These are phyloP conservation scores for Penicillium olsonii DNA, from an alignment of 2,329 filamentous ascomycete genomes.

Conservation along the genomic window DNA sequence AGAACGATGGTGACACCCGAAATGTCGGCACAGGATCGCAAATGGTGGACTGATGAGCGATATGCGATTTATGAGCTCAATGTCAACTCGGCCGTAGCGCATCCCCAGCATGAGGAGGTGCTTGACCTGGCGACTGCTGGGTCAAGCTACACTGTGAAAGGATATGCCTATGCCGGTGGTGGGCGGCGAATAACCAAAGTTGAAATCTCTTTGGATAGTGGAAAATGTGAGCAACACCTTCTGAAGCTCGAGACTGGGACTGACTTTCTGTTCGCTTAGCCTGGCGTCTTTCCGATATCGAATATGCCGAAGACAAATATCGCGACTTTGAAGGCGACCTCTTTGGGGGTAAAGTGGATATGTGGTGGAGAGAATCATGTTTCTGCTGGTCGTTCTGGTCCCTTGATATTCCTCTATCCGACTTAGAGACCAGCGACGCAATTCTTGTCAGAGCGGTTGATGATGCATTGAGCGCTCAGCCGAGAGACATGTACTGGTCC, in stretches of 20 bases:
- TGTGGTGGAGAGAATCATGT: conserved; percentile 76
- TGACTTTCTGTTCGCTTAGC: conserved; percentile 34
- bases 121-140: conserved; percentile 53
- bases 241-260: not conserved
- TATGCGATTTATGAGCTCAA: conserved; percentile 94
- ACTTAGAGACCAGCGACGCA: conserved; percentile 66
- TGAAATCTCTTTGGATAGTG: conserved; percentile 80
- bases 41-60: conserved; percentile 84
- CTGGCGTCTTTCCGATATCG: conserved; percentile 75
- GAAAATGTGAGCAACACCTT: conserved; percentile 52
- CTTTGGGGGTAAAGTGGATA: conserved; percentile 75
- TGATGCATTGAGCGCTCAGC: conserved; percentile 81
- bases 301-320: conserved; percentile 85
- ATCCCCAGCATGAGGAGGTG: conserved; percentile 75
- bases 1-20: conserved; percentile 80
- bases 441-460: conserved; percentile 87
- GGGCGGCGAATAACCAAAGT: conserved; percentile 80
- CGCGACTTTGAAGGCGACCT: conserved; percentile 64
- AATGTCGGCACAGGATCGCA: conserved; percentile 69
- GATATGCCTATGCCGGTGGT: conserved; percentile 87
- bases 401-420: conserved; percentile 63
- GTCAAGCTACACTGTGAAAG: conserved; percentile 65
- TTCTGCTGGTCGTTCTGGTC: conserved; percentile 97
- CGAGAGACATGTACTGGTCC: conserved; percentile 94
- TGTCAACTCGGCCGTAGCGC: conserved; percentile 79